These are phyloP conservation scores for Ogataea methylovora DNA, from an alignment of 805 yeast species.

Conservation along the genomic window DNA sequence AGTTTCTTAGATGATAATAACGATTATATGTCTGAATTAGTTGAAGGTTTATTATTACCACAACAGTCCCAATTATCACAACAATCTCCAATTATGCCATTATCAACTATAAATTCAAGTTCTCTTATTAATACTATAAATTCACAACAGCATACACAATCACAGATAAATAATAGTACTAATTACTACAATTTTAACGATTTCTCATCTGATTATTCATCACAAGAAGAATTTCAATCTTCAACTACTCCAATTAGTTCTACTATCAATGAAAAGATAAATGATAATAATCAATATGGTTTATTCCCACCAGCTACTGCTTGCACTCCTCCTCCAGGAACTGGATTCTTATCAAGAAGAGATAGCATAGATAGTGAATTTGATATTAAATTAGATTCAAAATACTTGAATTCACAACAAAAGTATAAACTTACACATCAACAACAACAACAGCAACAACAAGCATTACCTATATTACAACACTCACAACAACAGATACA, in stretches of 20 bases:
- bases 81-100: too few species aligned
- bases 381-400: conserved; percentile 11
- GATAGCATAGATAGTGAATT: conserved; percentile 16
- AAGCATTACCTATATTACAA: too few species aligned
- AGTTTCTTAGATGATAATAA: too few species aligned
- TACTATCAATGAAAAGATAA: not conserved
- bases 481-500: too few species aligned
- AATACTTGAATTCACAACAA: too few species aligned
- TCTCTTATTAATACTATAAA: too few species aligned
- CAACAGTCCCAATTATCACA: conserved; percentile 1
- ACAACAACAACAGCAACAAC: too few species aligned
- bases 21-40: conserved; percentile 4
- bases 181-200: not conserved
- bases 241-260: not conserved
- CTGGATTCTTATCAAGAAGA: conserved; percentile 11
- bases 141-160: too few species aligned
- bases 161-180: conserved; percentile 4
- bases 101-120: too few species aligned
- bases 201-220: not conserved
- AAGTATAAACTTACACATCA: too few species aligned
- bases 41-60: conserved; percentile 1
- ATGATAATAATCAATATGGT: not conserved
- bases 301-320: conserved; percentile 25
- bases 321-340: conserved; percentile 20
- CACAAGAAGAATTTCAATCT: not conserved